A percentile compares a stretch with the other conserved stretches of the same genome.
Conservation (phyloP, 202 grass and related monocot genomes). For the Panicum hallii region DNA sequence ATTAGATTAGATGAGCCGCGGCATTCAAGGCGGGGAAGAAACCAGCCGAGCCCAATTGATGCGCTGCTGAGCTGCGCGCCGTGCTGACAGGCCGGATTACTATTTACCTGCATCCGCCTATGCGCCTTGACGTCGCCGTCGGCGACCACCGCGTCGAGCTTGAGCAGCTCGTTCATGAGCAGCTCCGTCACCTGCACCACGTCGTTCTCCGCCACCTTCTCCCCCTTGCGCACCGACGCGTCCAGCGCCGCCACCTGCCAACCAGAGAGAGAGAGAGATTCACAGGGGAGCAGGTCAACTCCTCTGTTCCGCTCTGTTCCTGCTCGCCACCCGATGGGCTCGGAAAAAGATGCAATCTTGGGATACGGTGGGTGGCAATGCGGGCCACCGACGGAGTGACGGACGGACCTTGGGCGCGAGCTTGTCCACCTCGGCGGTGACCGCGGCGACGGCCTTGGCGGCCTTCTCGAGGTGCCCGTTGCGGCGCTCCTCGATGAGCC, state of each 20-base stretch:
- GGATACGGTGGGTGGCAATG: neutral
- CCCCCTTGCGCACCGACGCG: constrained; percentile 73
- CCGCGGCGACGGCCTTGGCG: constrained; percentile 50
- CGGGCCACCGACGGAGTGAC: no score
- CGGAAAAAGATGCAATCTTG: constrained; percentile 28
- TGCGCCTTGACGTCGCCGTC: constrained; percentile 74
- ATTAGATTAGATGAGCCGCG: neutral
- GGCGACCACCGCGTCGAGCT: constrained; percentile 75
- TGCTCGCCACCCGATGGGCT: constrained; percentile 2
- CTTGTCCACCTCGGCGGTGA: constrained; percentile 81
- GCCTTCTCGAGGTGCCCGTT: constrained; percentile 68
- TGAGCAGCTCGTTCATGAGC: constrained; percentile 89
- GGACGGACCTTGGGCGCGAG: constrained; percentile 71
- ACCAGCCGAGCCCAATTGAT: no score
- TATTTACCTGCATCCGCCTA: constrained; percentile 60
- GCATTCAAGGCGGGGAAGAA: neutral
- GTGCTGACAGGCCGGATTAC: no score
- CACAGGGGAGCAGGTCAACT: constrained; percentile 17
- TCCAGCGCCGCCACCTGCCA: constrained; percentile 78
- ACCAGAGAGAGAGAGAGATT: neutral
- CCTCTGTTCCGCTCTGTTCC: neutral
- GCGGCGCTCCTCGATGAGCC: constrained; percentile 75
- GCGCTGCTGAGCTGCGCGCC: no score
- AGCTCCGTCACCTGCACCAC: constrained; percentile 75
- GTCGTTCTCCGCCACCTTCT: constrained; percentile 74